These are phyloP conservation scores for Trichomonas gallinae DNA, from an alignment of 208 protist species.

Conservation along the genomic window DNA sequence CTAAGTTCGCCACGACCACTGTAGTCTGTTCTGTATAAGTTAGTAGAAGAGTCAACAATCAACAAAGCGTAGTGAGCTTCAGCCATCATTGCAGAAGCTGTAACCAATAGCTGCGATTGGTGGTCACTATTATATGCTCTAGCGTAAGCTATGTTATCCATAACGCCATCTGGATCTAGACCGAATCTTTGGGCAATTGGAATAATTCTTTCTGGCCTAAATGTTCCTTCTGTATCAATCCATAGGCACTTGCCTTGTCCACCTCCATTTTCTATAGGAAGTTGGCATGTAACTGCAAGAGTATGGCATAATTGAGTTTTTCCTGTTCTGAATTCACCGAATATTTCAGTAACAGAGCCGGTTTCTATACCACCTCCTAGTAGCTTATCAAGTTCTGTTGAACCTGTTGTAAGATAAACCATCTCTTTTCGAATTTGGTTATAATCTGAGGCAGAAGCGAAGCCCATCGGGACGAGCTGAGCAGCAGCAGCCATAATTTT, in stretches of 20 bases:
- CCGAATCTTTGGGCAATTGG: constrained; percentile 67
- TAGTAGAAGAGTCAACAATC: constrained; percentile 92
- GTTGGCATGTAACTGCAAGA: constrained; percentile 86
- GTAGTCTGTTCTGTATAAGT: constrained; percentile 89
- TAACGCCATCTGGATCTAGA: constrained; percentile 78
- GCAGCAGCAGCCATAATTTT: constrained; percentile 73
- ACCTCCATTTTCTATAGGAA: constrained; percentile 43
- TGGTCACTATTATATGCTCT: constrained; percentile 96
- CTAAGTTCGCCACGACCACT: constrained; percentile 88
- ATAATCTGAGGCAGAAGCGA: constrained; percentile 81
- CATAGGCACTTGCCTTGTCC: constrained; percentile 86
- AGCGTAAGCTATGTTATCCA: constrained; percentile 96
- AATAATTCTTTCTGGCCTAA: constrained; percentile 74
- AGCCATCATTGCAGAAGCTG: constrained; percentile 83
- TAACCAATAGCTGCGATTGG: constrained; percentile 54
- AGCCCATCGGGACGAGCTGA: constrained; percentile 86
- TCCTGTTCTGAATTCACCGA: constrained; percentile 83
- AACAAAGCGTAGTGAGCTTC: constrained; percentile 86
- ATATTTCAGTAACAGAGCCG: constrained; percentile 89
- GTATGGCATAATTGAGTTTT: constrained; percentile 98
- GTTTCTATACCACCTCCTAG: constrained; percentile 77
- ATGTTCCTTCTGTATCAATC: constrained; percentile 97
- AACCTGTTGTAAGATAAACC: constrained; percentile 85
- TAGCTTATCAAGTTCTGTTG: constrained; percentile 47
- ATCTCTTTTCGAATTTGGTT: constrained; percentile 71